Conservation (phyloP, 1,284 basidiomycete genomes). For the Malassezia pachydermatis region DNA sequence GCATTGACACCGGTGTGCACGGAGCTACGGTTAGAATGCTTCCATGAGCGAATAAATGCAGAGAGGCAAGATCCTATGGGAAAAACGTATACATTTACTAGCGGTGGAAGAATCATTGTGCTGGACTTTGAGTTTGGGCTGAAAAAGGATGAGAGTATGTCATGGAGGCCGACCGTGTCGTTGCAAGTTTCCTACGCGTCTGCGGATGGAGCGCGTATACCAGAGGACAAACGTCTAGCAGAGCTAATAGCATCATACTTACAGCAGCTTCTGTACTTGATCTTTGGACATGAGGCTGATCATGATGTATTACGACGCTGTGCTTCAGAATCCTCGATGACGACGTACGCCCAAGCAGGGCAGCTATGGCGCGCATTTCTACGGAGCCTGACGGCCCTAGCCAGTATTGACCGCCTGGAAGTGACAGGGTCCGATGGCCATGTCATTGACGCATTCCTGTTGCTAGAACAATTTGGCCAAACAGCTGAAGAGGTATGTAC, state of each 20-base stretch:
- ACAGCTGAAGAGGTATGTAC: conserved; percentile 3
- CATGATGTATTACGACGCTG: neutral
- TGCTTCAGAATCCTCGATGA: neutral
- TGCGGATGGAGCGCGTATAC: neutral
- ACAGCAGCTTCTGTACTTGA: conserved; percentile 8
- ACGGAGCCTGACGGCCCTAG: conserved; percentile 3
- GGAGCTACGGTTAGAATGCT: conserved; percentile 12
- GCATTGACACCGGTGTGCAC: conserved; percentile 1
- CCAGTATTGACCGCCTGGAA: conserved; percentile 6
- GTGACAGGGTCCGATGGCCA: neutral
- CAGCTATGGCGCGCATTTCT: conserved; percentile 5
- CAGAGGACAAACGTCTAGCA: conserved; percentile 1
- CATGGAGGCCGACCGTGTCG: conserved; percentile 1
- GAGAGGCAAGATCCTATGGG: neutral
- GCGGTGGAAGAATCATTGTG: conserved; percentile 15
- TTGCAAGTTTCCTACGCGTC: conserved; percentile 15
- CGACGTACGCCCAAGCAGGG: conserved; percentile 2
- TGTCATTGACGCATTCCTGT: conserved; percentile 4
- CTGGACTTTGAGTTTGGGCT: conserved; percentile 17
- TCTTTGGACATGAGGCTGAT: conserved; percentile 5
- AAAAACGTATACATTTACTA: conserved; percentile 12
- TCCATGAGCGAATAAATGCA: conserved; percentile 11
- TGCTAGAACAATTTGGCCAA: neutral
- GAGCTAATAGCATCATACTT: conserved; percentile 1
- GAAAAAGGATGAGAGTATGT: neutral